These are phyloP conservation scores for Colletotrichum noveboracense DNA, from an alignment of 2,329 filamentous ascomycete species.

Conservation along the genomic window DNA sequence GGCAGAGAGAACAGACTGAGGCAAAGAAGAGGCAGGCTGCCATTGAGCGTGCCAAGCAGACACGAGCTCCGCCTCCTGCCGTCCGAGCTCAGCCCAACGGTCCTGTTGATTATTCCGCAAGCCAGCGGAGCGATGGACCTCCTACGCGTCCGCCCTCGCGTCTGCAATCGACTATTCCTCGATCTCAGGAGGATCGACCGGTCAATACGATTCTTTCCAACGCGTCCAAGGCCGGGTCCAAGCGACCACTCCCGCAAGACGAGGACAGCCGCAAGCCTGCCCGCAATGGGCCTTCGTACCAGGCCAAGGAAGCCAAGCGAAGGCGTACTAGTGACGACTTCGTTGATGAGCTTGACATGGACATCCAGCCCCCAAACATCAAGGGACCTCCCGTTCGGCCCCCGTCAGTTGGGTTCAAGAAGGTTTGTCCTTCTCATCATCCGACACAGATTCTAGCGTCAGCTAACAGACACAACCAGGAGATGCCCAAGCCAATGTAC, in stretches of 20 bases:
- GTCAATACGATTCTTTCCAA: slow-evolving; percentile 64
- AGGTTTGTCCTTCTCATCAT: slow-evolving; percentile 55
- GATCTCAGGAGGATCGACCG: slow-evolving; percentile 66
- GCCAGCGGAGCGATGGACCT: slow-evolving; percentile 29
- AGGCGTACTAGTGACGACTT: slow-evolving; percentile 77
- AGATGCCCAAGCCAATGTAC: slow-evolving; percentile 66
- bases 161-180: slow-evolving; percentile 58
- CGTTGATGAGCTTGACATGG: slow-evolving; percentile 66
- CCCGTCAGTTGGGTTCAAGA: slow-evolving; percentile 67
- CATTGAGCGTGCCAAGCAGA: slow-evolving; percentile 70
- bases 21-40: slow-evolving; percentile 70
- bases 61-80: slow-evolving; percentile 65
- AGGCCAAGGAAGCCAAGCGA: slow-evolving; percentile 77
- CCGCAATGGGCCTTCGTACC: slow-evolving; percentile 66
- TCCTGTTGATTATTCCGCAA: slow-evolving; percentile 48
- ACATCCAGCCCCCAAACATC: slow-evolving; percentile 63
- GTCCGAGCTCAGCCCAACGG: slow-evolving; percentile 59
- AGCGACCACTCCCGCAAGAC: slow-evolving; percentile 74
- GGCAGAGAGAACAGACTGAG: slow-evolving; percentile 65
- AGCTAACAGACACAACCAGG: slow-evolving; percentile 44
- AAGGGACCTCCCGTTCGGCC: slow-evolving; percentile 88
- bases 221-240: slow-evolving; percentile 74
- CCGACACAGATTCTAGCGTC: not conserved
- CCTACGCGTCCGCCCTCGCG: slow-evolving; percentile 57
- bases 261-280: slow-evolving; percentile 58